Evolutionary conservation across 1,139 yeast genomes (phyloP).

Genomic region (Suhomyces bolitotheri): DNA sequence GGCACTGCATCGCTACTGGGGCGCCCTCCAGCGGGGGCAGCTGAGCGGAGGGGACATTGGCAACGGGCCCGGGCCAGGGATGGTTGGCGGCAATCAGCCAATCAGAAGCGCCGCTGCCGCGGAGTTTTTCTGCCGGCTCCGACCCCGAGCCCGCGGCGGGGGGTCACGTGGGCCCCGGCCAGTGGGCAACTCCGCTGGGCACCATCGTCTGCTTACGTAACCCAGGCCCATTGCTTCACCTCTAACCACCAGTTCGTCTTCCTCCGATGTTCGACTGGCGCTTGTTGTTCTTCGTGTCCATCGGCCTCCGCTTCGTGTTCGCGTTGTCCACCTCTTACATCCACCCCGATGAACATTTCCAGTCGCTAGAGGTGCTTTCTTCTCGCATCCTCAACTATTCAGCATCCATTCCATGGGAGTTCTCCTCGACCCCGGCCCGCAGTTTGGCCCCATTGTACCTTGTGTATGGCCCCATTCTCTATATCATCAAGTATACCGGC

Average conservation of each 20-base stretch:
- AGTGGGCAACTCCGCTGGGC: too few relatives aligned
- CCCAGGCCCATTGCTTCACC: not conserved
- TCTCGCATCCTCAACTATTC: constrained; percentile 49
- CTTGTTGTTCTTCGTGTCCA: constrained; percentile 39
- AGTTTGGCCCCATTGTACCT: constrained; percentile 71
- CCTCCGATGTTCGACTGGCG: constrained; percentile 37
- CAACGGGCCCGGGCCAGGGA: too few relatives aligned
- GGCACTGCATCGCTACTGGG: too few relatives aligned
- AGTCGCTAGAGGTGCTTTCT: constrained; percentile 73
- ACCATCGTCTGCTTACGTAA: too few relatives aligned
- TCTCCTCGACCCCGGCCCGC: constrained; percentile 62
- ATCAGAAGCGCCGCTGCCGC: too few relatives aligned
- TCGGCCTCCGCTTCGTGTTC: constrained; percentile 54
- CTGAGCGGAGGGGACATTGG: too few relatives aligned
- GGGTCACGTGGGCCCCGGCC: not conserved
- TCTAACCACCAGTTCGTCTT: too few relatives aligned
- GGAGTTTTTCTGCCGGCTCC: too few relatives aligned
- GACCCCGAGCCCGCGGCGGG: too few relatives aligned
- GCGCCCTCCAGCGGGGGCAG: too few relatives aligned
- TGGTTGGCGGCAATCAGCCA: too few relatives aligned
- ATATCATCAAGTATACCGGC: constrained; percentile 25
- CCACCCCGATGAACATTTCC: constrained; percentile 98
- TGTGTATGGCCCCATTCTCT: constrained; percentile 68
- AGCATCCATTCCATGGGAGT: constrained; percentile 84
- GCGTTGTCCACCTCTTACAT: constrained; percentile 79